A percentile compares a stretch with the other conserved stretches of the same genome.
Conservation (phyloP, 768 basidiomycete genomes). For the Serendipita vermifera region DNA sequence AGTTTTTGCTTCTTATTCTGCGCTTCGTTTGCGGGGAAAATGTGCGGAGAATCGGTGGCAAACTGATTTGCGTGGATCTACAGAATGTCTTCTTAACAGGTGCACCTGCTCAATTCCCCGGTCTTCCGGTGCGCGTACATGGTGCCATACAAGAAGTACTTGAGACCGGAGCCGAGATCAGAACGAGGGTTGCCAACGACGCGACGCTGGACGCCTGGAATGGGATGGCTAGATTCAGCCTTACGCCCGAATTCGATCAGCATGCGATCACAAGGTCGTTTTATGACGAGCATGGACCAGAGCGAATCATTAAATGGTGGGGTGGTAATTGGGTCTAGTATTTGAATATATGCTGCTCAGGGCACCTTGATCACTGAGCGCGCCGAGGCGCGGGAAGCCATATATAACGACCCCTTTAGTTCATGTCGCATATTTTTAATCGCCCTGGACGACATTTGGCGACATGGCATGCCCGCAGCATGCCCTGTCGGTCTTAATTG, state of each 20-base stretch:
- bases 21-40: neutral
- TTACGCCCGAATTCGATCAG: constrained; percentile 21
- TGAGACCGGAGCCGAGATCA: constrained; percentile 65
- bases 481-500: too few species aligned
- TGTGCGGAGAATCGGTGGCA: too few species aligned
- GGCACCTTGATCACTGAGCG: too few species aligned
- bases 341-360: too few species aligned
- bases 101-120: constrained; percentile 58
- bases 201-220: constrained; percentile 72
- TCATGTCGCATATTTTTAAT: too few species aligned
- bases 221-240: constrained; percentile 64
- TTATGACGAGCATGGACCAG: constrained; percentile 83
- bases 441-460: too few species aligned
- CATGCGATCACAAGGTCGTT: constrained; percentile 61
- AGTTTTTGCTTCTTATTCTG: constrained; percentile 13
- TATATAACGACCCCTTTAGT: too few species aligned
- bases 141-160: constrained; percentile 69
- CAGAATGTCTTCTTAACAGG: constrained; percentile 90
- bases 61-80: neutral
- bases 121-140: constrained; percentile 54
- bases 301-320: constrained; percentile 81
- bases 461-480: too few species aligned
- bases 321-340: constrained; percentile 67
- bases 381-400: too few species aligned
- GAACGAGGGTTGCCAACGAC: constrained; percentile 50